Percentiles rank a stretch among this genome's conserved stretches.
Evolutionary conservation across 192 early-diverging fungal species (phyloP).

Genomic region (Rhizophagus clarus): DNA sequence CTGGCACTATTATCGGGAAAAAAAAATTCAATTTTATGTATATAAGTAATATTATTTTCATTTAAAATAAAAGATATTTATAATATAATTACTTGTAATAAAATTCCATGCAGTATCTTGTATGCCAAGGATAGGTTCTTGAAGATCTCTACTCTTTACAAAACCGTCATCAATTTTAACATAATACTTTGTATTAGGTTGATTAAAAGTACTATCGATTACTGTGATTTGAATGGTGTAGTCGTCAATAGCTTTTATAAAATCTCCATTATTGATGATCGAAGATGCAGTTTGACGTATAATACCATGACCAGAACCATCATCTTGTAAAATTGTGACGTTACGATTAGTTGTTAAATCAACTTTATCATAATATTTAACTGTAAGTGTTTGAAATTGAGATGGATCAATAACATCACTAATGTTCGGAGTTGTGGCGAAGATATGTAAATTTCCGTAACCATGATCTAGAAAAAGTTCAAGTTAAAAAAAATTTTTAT

Average conservation of each 20-base stretch:
- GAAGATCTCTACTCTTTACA: neutral
- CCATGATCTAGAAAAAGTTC: slow-evolving; percentile 2
- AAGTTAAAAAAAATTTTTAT: no score
- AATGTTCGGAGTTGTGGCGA: neutral
- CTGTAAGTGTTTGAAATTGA: neutral
- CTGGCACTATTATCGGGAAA: no score
- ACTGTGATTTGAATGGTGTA: neutral
- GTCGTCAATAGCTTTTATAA: neutral
- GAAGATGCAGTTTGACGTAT: neutral
- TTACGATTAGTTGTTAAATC: neutral
- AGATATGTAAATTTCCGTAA: neutral
- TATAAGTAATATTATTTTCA: neutral
- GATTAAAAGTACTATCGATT: neutral
- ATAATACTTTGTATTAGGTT: neutral
- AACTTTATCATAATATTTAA: neutral
- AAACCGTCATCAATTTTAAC: slow-evolving; percentile 12
- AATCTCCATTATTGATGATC: neutral
- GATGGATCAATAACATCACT: neutral
- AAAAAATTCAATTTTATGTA: neutral
- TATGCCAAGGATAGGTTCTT: neutral
- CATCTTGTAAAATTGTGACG: slow-evolving; percentile 6
- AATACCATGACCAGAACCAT: no score
- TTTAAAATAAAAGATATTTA: neutral
- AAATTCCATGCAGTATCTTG: neutral
- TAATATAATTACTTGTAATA: neutral